Evolutionary conservation across 208 protist genomes (phyloP), one percentile per base, ranked within the genome.

Genomic region (Porcisia hertigi): DNA sequence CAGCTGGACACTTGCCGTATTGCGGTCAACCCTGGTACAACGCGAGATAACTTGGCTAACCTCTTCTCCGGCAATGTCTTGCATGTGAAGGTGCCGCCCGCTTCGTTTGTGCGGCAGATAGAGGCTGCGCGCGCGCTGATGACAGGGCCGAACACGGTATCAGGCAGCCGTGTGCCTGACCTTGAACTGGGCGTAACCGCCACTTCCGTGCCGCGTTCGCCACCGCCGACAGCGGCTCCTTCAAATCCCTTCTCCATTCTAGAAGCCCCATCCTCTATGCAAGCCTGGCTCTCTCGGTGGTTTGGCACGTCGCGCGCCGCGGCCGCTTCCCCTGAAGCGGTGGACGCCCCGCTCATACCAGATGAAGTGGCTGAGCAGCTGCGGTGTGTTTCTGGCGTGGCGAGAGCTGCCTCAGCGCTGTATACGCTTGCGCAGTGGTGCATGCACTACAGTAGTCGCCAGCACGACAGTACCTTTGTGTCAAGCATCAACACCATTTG

Each of bases 381-480:
- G 53, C 67, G 18, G 36, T 4, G 34, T 47, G 62, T 49, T 36
- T 66, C 62, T 23, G 62, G 62, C 62, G 3, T 47, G 62, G 20
- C 62, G 34, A 49, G 7, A 36, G 14, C 67, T 25, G 53, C n/a
- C 3, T 55, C 67, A 41, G 52, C 67, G 1, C n/a, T 72, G 30
- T 14, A 30, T 53, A 45, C 66, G 59, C 49, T 77, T 1, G 71
- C 77, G 66, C 47, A 43, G 72, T 82, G 77, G 77, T 82, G 65
- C 66, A 82, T 82, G 77, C 77, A 74, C 72, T 82, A 75, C 67
- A 82, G 72, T 59, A 75, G 72, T 52, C 89, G 93, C 12, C 91
- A 93, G 78, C 86, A 94, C 66, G 93, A 96, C 66, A 80, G 88
- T 62, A 94, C 87, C 62, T 97, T 97, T 82, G 80, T 93, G 62